phyloP scores from a whole-genome alignment of 768 basidiomycete genomes.

The Asterophora lycoperdoides region DNA sequence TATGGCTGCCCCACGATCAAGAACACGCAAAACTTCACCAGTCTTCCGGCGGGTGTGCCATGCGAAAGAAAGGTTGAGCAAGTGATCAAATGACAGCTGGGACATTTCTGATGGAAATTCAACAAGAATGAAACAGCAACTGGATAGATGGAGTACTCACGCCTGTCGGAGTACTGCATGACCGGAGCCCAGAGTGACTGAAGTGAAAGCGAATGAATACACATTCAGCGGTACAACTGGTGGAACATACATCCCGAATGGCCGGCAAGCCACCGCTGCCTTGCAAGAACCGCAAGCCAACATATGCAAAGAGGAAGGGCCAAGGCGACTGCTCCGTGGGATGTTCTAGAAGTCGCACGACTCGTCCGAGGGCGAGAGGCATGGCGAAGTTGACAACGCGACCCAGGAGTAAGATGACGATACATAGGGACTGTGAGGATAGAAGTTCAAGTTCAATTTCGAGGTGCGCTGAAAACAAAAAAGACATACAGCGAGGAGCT shows the following conservation, averaged over 20 bases:
- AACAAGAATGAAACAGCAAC: not conserved
- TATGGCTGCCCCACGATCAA: conserved; percentile 82
- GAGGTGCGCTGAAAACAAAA: conserved; percentile 4
- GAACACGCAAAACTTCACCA: conserved; percentile 77
- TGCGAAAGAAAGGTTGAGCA: conserved; percentile 80
- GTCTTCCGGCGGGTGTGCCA: conserved; percentile 83
- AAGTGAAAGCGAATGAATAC: not conserved
- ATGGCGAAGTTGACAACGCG: conserved; percentile 73
- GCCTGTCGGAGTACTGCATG: conserved; percentile 82
- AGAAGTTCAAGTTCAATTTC: not conserved
- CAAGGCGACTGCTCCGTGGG: conserved; percentile 50
- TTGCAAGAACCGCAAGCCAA: conserved; percentile 66
- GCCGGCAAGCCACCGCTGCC: conserved; percentile 73
- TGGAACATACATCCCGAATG: conserved; percentile 50
- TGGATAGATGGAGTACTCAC: conserved; percentile 21
- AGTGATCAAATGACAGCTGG: conserved; percentile 77
- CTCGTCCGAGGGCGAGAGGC: conserved; percentile 64
- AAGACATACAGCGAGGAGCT: conserved; percentile 58
- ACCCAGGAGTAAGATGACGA: conserved; percentile 65
- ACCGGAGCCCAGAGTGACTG: conserved; percentile 82
- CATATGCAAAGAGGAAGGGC: conserved; percentile 66
- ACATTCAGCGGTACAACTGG: not conserved
- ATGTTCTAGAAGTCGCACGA: conserved; percentile 57
- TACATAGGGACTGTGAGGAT: conserved; percentile 51
- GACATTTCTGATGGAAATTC: conserved; percentile 63